phyloP scores from a whole-genome alignment of 2,329 filamentous ascomycete genomes.

The Thielaviopsis cerberus region DNA sequence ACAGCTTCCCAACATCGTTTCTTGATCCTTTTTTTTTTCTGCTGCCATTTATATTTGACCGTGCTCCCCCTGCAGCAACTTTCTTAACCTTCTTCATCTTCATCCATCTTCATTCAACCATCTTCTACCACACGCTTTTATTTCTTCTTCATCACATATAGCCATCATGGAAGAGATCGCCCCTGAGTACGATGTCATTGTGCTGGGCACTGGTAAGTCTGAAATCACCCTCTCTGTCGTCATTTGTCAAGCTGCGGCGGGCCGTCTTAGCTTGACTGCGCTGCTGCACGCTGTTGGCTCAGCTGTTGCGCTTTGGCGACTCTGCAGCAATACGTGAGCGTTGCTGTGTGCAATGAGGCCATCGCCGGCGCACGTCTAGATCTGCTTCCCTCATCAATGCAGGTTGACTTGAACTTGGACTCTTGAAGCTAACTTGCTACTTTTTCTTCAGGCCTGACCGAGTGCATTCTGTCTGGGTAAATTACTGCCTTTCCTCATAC shows the following conservation, averaged over 20 bases:
- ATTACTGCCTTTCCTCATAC: neutral
- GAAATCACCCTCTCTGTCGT: neutral
- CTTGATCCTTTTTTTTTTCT: conserved; percentile 5
- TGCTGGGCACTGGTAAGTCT: conserved; percentile 80
- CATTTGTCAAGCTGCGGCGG: neutral
- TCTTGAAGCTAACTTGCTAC: conserved; percentile 14
- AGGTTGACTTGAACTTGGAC: neutral
- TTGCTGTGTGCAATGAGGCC: neutral
- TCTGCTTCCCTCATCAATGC: too few species aligned
- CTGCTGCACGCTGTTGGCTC: neutral
- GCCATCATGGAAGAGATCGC: conserved; percentile 86
- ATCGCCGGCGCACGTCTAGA: neutral
- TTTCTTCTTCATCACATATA: conserved; percentile 6
- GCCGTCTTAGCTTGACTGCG: neutral
- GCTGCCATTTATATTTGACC: conserved; percentile 11
- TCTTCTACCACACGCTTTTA: conserved; percentile 14
- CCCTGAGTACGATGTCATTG: conserved; percentile 95
- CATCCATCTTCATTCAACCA: conserved; percentile 15
- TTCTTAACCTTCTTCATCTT: conserved; percentile 9
- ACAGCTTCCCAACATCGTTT: neutral
- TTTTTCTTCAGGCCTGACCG: conserved; percentile 57
- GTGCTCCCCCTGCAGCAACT: conserved; percentile 9
- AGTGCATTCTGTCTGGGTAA: conserved; percentile 97
- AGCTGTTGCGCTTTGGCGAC: neutral
- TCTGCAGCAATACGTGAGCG: neutral